These are phyloP conservation scores for Coniochaeta hoffmannii DNA, from an alignment of 2,329 filamentous ascomycete genomes.

Conservation along the genomic window DNA sequence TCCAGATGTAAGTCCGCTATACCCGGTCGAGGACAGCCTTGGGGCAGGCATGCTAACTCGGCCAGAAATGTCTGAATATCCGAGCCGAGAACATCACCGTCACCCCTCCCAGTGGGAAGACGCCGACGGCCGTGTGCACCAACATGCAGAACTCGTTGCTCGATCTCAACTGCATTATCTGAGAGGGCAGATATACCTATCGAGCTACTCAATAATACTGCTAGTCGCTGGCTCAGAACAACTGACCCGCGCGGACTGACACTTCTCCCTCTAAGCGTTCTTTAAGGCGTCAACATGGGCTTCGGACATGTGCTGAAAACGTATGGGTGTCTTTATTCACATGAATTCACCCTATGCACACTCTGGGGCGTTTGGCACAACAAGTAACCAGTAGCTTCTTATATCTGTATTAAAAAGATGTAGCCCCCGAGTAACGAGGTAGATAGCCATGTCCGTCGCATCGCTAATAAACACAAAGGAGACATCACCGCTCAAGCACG, in stretches of 20 bases:
- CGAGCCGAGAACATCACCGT: constrained; percentile 36
- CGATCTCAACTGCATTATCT: constrained; percentile 3
- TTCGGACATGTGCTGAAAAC: too few species aligned
- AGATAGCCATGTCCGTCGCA: not conserved
- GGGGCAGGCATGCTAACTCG: not conserved
- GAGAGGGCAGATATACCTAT: not conserved
- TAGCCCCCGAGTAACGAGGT: not conserved
- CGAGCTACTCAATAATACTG: not conserved
- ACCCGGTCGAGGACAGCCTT: not conserved
- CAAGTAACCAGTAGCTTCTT: too few species aligned
- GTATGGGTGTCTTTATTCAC: too few species aligned
- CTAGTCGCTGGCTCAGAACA: too few species aligned
- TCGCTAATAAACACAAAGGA: not conserved
- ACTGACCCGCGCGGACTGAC: too few species aligned
- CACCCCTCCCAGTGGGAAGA: constrained; percentile 35
- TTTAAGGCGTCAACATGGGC: too few species aligned
- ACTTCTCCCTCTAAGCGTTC: too few species aligned
- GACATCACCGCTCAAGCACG: not conserved
- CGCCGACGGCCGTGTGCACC: constrained; percentile 33
- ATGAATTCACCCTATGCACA: too few species aligned
- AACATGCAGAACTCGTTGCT: constrained; percentile 23
- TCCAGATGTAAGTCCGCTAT: constrained; percentile 30
- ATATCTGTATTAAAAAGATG: not conserved
- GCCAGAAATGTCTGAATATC: constrained; percentile 34
- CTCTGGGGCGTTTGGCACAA: too few species aligned